A percentile compares a stretch with the other conserved stretches of the same genome.
These are phyloP conservation scores for Tetraselmis chui DNA, from an alignment of 139 green algal species.

Conservation along the genomic window DNA sequence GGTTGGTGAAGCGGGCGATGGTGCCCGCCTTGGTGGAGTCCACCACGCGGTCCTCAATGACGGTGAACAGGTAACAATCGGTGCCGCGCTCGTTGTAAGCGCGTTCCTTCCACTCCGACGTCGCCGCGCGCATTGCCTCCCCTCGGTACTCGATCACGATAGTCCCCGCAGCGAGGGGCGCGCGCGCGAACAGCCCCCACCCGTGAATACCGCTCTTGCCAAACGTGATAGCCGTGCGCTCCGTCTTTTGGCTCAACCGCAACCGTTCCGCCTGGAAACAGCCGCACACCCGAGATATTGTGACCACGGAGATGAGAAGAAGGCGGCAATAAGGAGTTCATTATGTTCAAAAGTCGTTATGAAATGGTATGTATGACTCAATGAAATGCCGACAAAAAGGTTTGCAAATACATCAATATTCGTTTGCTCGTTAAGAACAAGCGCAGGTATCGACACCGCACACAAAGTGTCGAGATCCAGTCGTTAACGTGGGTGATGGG, in stretches of 20 bases:
- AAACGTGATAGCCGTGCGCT: constrained; percentile 64
- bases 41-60: constrained; percentile 65
- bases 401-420: no score
- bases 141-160: constrained; percentile 88
- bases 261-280: neutral
- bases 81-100: constrained; percentile 24
- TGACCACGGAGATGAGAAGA: no score
- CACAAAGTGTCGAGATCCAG: no score
- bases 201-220: constrained; percentile 76
- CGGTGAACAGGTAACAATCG: constrained; percentile 89
- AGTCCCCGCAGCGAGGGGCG: constrained; percentile 56
- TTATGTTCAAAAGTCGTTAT: no score
- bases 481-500: no score
- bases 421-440: no score
- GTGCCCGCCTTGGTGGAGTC: constrained; percentile 69
- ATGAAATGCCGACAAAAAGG: no score
- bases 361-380: no score
- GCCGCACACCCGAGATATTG: no score
- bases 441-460: no score
- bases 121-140: constrained; percentile 47
- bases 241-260: constrained; percentile 26
- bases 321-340: no score
- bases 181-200: constrained; percentile 76
- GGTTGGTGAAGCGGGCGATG: constrained; percentile 84
- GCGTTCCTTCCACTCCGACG: constrained; percentile 67